These are phyloP conservation scores for Vigna radiata DNA, from an alignment of 306 rosid species.

Conservation along the genomic window DNA sequence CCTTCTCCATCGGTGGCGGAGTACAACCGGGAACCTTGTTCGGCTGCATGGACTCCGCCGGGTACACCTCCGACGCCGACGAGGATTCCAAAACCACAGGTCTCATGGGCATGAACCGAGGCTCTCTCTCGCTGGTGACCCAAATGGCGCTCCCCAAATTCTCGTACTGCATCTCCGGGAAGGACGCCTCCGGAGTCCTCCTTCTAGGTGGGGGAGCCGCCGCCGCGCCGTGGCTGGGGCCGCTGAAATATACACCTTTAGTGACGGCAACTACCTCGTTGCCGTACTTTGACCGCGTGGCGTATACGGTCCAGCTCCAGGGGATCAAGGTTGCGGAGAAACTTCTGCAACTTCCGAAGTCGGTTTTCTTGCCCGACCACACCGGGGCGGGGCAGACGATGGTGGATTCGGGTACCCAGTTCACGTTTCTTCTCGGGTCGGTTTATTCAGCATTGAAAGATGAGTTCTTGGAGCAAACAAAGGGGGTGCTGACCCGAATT, in stretches of 20 bases:
- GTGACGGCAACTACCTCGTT: conserved; percentile 60
- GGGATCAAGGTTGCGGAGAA: conserved; percentile 68
- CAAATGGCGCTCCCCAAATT: conserved; percentile 75
- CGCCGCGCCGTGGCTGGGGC: conserved; percentile 55
- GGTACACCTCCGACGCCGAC: conserved; percentile 63
- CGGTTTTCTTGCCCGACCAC: conserved; percentile 71
- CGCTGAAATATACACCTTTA: conserved; percentile 72
- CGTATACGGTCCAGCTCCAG: conserved; percentile 78
- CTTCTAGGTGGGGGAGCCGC: conserved; percentile 59
- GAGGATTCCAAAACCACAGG: conserved; percentile 82
- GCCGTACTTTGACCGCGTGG: conserved; percentile 83
- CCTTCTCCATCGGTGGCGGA: conserved; percentile 55
- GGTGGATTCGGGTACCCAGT: conserved; percentile 91
- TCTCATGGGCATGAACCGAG: conserved; percentile 82
- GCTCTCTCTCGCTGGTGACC: conserved; percentile 63
- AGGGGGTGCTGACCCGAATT: conserved; percentile 38
- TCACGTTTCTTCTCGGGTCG: conserved; percentile 78
- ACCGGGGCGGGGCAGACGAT: conserved; percentile 94
- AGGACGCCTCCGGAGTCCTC: conserved; percentile 64
- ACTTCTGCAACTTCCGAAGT: conserved; percentile 57
- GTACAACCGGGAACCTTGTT: conserved; percentile 50
- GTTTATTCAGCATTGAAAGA: conserved; percentile 67
- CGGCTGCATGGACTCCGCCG: conserved; percentile 88
- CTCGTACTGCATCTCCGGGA: conserved; percentile 81
- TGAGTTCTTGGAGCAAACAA: conserved; percentile 67